Percentiles rank a stretch among this genome's conserved stretches.
Conservation (phyloP, 169 alveolate species). For the Plasmodium falciparum region DNA sequence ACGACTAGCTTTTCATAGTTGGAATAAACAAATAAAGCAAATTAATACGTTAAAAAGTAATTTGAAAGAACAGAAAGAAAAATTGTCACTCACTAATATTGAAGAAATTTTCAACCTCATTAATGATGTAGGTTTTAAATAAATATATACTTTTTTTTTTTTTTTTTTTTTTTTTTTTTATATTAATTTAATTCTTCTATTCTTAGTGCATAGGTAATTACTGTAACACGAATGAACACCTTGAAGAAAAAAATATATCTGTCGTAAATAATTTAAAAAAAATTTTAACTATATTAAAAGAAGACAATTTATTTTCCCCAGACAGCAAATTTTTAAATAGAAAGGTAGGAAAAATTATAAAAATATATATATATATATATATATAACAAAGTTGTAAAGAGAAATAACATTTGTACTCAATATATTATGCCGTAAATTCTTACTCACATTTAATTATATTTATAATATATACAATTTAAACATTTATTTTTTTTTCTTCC, state of each 20-base stretch:
- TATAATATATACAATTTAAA: not conserved
- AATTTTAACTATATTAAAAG: constrained; percentile 63
- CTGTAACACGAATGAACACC: not conserved
- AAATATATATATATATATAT: constrained; percentile 8
- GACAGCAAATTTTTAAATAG: constrained; percentile 48
- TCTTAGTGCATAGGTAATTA: constrained; percentile 37
- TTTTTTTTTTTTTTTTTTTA: not conserved
- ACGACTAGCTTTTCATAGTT: constrained; percentile 67
- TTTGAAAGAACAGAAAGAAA: constrained; percentile 54
- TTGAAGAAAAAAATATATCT: constrained; percentile 9
- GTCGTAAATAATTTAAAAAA: constrained; percentile 64
- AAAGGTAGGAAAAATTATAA: constrained; percentile 24
- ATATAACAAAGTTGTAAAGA: not conserved
- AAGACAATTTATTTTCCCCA: constrained; percentile 72
- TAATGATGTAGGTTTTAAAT: constrained; percentile 42
- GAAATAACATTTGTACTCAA: too few species aligned
- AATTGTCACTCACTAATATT: constrained; percentile 51
- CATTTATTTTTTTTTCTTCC: not conserved
- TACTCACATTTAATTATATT: not conserved
- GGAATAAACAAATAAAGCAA: constrained; percentile 73
- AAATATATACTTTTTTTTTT: too few species aligned
- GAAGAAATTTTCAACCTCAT: constrained; percentile 63
- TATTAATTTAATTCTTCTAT: not conserved
- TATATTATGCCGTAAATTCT: not conserved
- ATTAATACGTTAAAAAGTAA: constrained; percentile 41